Percentiles rank a stretch among this genome's conserved stretches.
Evolutionary conservation across 495 filamentous ascomycete species (phyloP).

Genomic region (Neurospora sp.): DNA sequence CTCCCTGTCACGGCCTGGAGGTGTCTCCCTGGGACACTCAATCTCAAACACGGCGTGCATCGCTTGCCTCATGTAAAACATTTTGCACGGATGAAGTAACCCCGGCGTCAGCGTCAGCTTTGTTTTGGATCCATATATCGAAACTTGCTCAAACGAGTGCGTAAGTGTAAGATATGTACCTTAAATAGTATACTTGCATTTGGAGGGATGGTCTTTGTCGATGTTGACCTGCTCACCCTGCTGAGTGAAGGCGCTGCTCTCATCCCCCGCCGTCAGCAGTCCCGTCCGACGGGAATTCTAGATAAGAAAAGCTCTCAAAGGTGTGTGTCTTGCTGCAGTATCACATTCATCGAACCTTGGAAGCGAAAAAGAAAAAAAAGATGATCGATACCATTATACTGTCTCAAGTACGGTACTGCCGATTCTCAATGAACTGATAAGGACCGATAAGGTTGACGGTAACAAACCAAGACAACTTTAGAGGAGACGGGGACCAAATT

Average conservation of each 20-base stretch:
- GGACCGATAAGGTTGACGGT: no score
- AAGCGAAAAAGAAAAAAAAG: no score
- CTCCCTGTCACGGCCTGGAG: constrained; percentile 3
- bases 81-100: neutral
- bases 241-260: neutral
- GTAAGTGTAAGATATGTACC: neutral
- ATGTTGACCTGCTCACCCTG: no score
- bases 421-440: no score
- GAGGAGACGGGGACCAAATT: neutral
- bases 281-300: neutral
- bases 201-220: neutral
- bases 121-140: neutral
- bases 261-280: neutral
- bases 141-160: neutral
- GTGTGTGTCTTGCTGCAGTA: neutral
- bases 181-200: neutral
- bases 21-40: constrained; percentile 3
- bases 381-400: no score
- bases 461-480: neutral
- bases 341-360: neutral
- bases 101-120: neutral
- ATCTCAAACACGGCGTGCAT: constrained; percentile 12
- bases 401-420: no score
- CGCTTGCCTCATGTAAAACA: constrained; percentile 5
- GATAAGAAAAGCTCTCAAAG: neutral